Evolutionary conservation across 2,329 filamentous ascomycete genomes (phyloP).

Genomic region (Amauroascus verrucosus): DNA sequence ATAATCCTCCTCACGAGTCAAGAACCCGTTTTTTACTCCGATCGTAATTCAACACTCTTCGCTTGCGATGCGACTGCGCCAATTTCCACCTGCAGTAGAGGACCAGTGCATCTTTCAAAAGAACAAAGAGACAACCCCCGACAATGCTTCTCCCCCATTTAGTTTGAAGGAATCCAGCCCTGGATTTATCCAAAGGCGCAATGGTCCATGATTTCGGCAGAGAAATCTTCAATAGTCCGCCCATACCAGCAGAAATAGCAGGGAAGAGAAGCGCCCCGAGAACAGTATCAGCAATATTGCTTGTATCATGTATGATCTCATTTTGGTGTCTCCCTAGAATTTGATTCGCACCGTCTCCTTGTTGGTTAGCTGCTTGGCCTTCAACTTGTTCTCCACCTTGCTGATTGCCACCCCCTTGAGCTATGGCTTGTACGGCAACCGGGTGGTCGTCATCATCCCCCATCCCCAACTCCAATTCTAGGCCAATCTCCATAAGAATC

Average conservation of each 20-base stretch:
- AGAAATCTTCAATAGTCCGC: conserved; percentile 58
- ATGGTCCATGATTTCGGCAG: conserved; percentile 60
- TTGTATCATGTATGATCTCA: conserved; percentile 44
- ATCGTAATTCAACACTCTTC: conserved; percentile 41
- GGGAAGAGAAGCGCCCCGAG: conserved; percentile 70
- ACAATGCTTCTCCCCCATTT: conserved; percentile 83
- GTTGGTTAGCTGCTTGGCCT: conserved; percentile 16
- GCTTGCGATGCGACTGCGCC: conserved; percentile 38
- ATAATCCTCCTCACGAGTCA: neutral
- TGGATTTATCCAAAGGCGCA: conserved; percentile 34
- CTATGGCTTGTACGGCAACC: conserved; percentile 20
- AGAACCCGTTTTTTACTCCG: conserved; percentile 30
- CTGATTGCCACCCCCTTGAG: conserved; percentile 22
- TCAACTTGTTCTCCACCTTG: conserved; percentile 23
- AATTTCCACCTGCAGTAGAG: conserved; percentile 47
- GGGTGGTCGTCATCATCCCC: conserved; percentile 31
- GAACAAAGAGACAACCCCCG: conserved; percentile 78
- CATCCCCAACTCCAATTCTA: conserved; percentile 44
- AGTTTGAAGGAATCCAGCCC: conserved; percentile 63
- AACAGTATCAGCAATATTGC: conserved; percentile 48
- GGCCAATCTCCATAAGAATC: conserved; percentile 40
- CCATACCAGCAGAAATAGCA: conserved; percentile 65
- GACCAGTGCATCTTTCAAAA: conserved; percentile 60
- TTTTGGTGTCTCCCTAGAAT: conserved; percentile 35
- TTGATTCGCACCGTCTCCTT: conserved; percentile 15